Conservation (phyloP, 371 early-diverging fungal genomes). For the Syncephalastrum monosporum region DNA sequence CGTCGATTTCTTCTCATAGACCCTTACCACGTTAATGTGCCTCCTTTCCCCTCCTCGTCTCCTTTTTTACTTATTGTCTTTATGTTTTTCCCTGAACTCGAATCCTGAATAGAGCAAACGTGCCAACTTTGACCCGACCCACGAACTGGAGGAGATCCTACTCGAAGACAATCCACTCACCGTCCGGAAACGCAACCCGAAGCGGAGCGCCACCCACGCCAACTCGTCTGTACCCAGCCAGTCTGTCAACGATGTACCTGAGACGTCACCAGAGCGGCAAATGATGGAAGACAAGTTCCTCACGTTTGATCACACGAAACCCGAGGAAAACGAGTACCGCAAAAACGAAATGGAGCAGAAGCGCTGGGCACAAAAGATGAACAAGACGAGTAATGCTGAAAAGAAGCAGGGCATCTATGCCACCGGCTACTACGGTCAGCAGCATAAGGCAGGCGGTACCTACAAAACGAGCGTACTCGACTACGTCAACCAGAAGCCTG, state of each 20-base stretch:
- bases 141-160: constrained; percentile 92
- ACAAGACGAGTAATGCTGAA: constrained; percentile 29
- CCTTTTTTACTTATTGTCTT: not conserved
- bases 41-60: too few species aligned
- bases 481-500: constrained; percentile 40
- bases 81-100: not conserved
- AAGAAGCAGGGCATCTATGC: constrained; percentile 4
- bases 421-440: not conserved
- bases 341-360: constrained; percentile 23
- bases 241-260: constrained; percentile 14
- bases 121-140: constrained; percentile 92
- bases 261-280: constrained; percentile 41
- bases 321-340: constrained; percentile 31
- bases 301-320: constrained; percentile 63
- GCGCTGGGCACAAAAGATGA: constrained; percentile 43
- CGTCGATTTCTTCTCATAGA: not conserved
- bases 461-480: constrained; percentile 42
- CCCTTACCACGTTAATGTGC: not conserved
- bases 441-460: constrained; percentile 27
- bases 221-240: constrained; percentile 25
- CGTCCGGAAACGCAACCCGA: constrained; percentile 31
- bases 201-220: constrained; percentile 17
- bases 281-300: constrained; percentile 67
- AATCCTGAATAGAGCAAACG: constrained; percentile 43
- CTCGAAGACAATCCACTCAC: constrained; percentile 91